These are phyloP conservation scores for Pythium utonaiense DNA, from an alignment of 352 stramenopile species.

Conservation along the genomic window DNA sequence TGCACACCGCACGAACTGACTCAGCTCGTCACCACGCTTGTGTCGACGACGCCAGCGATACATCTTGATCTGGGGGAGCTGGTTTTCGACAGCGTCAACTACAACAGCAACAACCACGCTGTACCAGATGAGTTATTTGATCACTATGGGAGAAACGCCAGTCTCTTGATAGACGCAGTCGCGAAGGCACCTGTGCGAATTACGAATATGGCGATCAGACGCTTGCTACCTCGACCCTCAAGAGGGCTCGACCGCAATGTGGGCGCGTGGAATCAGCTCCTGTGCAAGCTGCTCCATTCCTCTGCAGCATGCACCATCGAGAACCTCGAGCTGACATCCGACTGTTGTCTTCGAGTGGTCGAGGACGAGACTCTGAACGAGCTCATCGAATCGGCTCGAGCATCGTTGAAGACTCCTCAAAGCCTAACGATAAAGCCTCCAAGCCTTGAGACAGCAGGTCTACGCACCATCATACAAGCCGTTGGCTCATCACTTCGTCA, in stretches of 20 bases:
- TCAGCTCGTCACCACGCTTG: not conserved
- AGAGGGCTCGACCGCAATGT: not conserved
- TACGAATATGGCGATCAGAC: constrained; percentile 3
- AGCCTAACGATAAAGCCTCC: not conserved
- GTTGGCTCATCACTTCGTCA: not conserved
- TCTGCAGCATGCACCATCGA: not conserved
- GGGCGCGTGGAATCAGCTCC: constrained; percentile 2
- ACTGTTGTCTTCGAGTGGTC: not conserved
- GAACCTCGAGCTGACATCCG: not conserved
- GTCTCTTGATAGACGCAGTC: constrained; percentile 6
- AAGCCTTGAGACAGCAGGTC: not conserved
- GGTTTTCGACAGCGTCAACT: not conserved
- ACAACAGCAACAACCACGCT: not conserved
- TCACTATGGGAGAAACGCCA: not conserved
- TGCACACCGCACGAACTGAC: not conserved
- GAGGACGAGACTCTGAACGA: not conserved
- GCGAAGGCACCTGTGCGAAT: not conserved
- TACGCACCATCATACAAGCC: not conserved
- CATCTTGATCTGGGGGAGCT: not conserved
- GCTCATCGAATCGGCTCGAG: not conserved
- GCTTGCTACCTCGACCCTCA: not conserved
- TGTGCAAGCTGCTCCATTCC: constrained; percentile 1
- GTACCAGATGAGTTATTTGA: not conserved
- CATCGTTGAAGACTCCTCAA: not conserved
- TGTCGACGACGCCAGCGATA: not conserved